Evolutionary conservation across 768 basidiomycete species (phyloP), one percentile per base, ranked within the genome.

Genomic region (Lactifluus volemus): DNA sequence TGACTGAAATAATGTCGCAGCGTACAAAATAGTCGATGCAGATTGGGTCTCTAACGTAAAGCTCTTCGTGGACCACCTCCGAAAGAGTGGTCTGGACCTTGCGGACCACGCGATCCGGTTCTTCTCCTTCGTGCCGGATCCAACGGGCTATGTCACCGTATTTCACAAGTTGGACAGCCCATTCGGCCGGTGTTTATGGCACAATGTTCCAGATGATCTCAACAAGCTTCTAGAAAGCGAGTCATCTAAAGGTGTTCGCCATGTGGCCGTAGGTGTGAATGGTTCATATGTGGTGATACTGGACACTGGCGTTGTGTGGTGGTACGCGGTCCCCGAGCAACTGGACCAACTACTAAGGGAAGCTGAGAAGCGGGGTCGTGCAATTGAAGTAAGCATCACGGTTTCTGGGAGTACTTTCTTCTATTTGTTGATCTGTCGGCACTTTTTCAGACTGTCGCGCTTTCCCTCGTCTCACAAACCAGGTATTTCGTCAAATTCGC

Each of bases 401-500:
- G 14, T 4, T 39, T 52, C 47, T 14, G 5, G 7, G n/a, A 4
- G 8, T 10, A 3, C 10, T 5, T 19, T 4, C 34, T 10, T 10
- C 34, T 39, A 5, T 32, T 49, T 17, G 30, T 36, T 34, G 21
- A 58, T 29, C 17, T 6, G 6, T 3, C 9, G 5, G 17, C 21
- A 25, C 3, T n/a, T 11, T 42, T 0, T 19, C 47, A 62, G 61
- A 53, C 45, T 3, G 61, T 50, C 8, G 39, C 56, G 6, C 61
- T 62, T 17, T 62, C 61, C n/a, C 61, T 62, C 8, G 10, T 53
- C n/a, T 15, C 41, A 3, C 2, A 29, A 0, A 19, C 2, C 39
- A 58, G 61, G 61, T 62, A 41, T 53, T 62, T 62, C 47, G 9
- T 62, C 61, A 39, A 62, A 29, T 58, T 62, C 41, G 32, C 21